Conservation (phyloP, 352 stramenopile genomes). For the Globisporangium echinulatum region DNA sequence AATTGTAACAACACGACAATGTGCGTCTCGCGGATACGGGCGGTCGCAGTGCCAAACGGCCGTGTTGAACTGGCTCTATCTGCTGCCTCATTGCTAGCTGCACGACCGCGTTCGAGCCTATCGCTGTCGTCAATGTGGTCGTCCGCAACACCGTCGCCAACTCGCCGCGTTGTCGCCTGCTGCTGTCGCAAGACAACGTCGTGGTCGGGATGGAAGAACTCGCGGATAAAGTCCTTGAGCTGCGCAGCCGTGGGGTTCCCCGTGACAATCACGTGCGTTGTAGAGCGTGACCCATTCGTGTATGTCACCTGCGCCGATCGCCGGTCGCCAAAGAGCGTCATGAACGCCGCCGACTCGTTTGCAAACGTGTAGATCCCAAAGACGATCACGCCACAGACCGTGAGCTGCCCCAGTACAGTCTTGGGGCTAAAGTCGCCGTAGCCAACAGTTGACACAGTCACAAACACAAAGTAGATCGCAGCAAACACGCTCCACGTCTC, state of each 20-base stretch:
- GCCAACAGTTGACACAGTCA: slow-evolving; percentile 82
- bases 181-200: slow-evolving; percentile 30
- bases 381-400: slow-evolving; percentile 78
- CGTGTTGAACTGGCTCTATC: no score
- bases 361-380: slow-evolving; percentile 87
- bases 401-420: slow-evolving; percentile 71
- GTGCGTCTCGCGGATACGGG: slow-evolving; percentile 62
- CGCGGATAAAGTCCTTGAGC: slow-evolving; percentile 82
- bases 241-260: slow-evolving; percentile 73
- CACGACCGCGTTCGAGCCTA: neutral
- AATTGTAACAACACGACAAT: slow-evolving; percentile 80
- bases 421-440: slow-evolving; percentile 85
- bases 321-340: slow-evolving; percentile 71
- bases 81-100: no score
- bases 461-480: slow-evolving; percentile 88
- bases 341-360: slow-evolving; percentile 72
- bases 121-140: slow-evolving; percentile 5
- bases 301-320: slow-evolving; percentile 52
- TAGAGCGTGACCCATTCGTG: slow-evolving; percentile 47
- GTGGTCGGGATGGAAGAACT: slow-evolving; percentile 87
- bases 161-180: slow-evolving; percentile 1
- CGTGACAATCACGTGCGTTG: slow-evolving; percentile 79
- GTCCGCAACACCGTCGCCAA: slow-evolving; percentile 13
- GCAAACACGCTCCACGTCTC: slow-evolving; percentile 86
- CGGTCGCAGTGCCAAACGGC: no score